Conservation (phyloP, 768 basidiomycete species). For the Mycena sanguinolenta region DNA sequence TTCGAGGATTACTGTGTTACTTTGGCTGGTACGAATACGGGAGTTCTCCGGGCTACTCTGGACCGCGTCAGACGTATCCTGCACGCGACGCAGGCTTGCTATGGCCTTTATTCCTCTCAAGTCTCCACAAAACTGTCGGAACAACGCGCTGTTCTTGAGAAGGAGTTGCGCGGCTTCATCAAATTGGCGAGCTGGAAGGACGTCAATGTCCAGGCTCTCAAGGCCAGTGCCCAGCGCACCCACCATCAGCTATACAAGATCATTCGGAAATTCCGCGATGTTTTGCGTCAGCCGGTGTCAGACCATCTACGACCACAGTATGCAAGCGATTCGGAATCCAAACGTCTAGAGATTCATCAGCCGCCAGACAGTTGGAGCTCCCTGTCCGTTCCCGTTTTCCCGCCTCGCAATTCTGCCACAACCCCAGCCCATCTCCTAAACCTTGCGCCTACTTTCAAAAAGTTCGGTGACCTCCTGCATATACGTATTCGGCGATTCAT, state of each 20-base stretch:
- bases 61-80: slow-evolving; percentile 71
- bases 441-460: slow-evolving; percentile 63
- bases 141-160: slow-evolving; percentile 77
- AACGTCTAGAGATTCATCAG: slow-evolving; percentile 32
- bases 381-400: slow-evolving; percentile 32
- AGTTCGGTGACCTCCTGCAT: slow-evolving; percentile 61
- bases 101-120: slow-evolving; percentile 66
- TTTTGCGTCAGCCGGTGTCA: slow-evolving; percentile 80
- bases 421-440: slow-evolving; percentile 59
- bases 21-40: slow-evolving; percentile 50
- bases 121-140: slow-evolving; percentile 63
- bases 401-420: slow-evolving; percentile 17
- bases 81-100: slow-evolving; percentile 71
- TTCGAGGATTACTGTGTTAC: slow-evolving; percentile 69
- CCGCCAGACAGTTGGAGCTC: slow-evolving; percentile 15
- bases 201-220: slow-evolving; percentile 93
- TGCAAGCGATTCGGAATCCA: slow-evolving; percentile 53
- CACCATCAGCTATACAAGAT: slow-evolving; percentile 93
- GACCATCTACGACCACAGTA: slow-evolving; percentile 54
- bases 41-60: slow-evolving; percentile 50
- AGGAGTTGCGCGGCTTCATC: slow-evolving; percentile 86
- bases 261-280: slow-evolving; percentile 91
- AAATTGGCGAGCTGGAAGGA: slow-evolving; percentile 99
- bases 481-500: slow-evolving; percentile 59
- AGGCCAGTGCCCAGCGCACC: slow-evolving; percentile 89